Evolutionary conservation across 257 asterid species (phyloP), one percentile per base, ranked within the genome.

Genomic region (Solanum pennellii): DNA sequence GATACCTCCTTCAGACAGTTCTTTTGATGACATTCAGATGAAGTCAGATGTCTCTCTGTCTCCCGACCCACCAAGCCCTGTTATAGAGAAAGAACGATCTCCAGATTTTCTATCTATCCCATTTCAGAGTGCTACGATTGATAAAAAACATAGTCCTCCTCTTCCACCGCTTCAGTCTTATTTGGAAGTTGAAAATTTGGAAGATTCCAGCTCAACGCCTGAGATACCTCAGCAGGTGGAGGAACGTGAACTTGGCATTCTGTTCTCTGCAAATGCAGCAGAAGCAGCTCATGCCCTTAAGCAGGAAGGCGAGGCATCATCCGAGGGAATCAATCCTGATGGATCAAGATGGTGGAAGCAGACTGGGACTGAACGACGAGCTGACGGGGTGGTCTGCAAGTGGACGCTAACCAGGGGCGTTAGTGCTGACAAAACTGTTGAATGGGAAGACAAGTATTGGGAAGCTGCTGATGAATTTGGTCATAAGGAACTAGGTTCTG

Each of bases 311-410:
- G 94, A 90, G 84, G 87, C 66, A 35, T 86, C 89, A 20, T n/a
- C 89, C 0, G 60, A 90, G 47, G 98, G 99, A 49, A 86, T 94
- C 29, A 83, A 87, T 89, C 90, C 91, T 4, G 97, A 95, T 85
- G 98, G 99, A 82, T 90, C 98, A 31, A 94, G 93, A 90, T 95
- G 99, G 99, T 97, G 99, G 99, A 95, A 90, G 91, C 98, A 94
- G 91, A 97, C 95, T 1, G 98, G 99, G 41, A 62, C 92, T n/a
- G 98, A 94, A 79, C 87, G 25, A 85, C 92, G 99, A 88, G 92
- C 95, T 11, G 98, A 97, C 47, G 98, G 99, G 89, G 99, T 97
- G 15, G 75, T 93, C 45, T 95, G 98, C 87, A 94, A 90, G 89
- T 97, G 99, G 99, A 97, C 98, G 0, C 83, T 97, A 88, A 93